Conservation (phyloP, 139 green algal genomes). For the Parachlorella kessleri region DNA sequence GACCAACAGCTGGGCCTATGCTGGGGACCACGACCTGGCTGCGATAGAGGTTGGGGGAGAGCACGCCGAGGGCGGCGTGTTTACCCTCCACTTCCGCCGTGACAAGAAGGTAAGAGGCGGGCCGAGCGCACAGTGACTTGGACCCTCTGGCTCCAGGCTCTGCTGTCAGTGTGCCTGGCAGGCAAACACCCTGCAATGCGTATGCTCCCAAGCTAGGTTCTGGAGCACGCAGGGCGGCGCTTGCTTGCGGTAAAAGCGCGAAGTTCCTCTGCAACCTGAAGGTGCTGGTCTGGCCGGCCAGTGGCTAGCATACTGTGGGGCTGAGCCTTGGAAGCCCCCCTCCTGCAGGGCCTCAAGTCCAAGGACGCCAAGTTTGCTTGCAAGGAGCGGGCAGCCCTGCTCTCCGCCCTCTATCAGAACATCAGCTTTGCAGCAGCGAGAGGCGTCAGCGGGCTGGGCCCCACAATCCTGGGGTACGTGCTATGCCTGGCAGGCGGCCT, state of each 20-base stretch:
- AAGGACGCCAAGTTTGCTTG: constrained; percentile 83
- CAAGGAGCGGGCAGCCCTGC: constrained; percentile 61
- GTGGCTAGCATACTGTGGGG: too few species aligned
- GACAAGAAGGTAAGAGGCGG: constrained; percentile 71
- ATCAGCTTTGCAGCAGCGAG: constrained; percentile 55
- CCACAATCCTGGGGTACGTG: constrained; percentile 62
- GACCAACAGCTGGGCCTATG: constrained; percentile 83
- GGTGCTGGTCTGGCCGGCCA: too few species aligned
- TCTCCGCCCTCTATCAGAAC: constrained; percentile 74
- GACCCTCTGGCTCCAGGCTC: too few species aligned
- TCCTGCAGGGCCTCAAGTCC: constrained; percentile 54
- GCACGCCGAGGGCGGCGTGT: constrained; percentile 52
- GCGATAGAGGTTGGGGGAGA: constrained; percentile 28
- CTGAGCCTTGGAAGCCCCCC: too few species aligned
- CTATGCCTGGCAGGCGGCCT: too few species aligned
- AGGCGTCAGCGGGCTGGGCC: constrained; percentile 40
- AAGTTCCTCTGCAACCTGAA: too few species aligned
- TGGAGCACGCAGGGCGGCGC: too few species aligned
- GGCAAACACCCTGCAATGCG: too few species aligned
- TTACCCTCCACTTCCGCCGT: constrained; percentile 66
- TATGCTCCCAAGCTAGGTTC: too few species aligned
- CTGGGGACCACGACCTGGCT: constrained; percentile 56
- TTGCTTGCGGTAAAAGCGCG: too few species aligned
- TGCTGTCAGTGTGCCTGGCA: too few species aligned
- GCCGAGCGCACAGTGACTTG: too few species aligned